phyloP scores from a whole-genome alignment of 352 stramenopile genomes.

The Vaucheria bursata region DNA sequence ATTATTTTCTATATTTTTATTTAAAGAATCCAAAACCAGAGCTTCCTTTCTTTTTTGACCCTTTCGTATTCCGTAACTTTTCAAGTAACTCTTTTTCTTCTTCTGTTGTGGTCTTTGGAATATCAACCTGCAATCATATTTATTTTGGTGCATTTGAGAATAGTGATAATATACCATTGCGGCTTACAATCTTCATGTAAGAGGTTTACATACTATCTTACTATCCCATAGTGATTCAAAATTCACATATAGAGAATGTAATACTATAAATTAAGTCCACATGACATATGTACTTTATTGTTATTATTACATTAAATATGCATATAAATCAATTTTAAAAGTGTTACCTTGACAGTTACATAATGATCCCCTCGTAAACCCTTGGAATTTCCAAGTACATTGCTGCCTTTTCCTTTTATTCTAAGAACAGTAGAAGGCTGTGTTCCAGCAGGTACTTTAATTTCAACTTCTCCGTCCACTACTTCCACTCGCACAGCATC shows the following conservation, averaged over 20 bases:
- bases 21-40: slow-evolving; percentile 9
- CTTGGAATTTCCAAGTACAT: slow-evolving; percentile 44
- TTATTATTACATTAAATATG: no score
- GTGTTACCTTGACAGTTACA: slow-evolving; percentile 43
- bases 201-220: not conserved
- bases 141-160: not conserved
- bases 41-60: not conserved
- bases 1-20: not conserved
- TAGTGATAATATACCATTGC: not conserved
- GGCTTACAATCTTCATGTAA: not conserved
- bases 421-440: slow-evolving; percentile 67
- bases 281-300: not conserved
- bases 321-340: not conserved
- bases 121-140: slow-evolving; percentile 1
- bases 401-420: slow-evolving; percentile 62
- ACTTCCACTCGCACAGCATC: slow-evolving; percentile 56
- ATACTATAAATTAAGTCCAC: not conserved
- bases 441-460: slow-evolving; percentile 66
- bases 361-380: slow-evolving; percentile 43
- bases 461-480: slow-evolving; percentile 62
- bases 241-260: not conserved
- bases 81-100: slow-evolving; percentile 4
- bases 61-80: not conserved
- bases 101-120: not conserved
- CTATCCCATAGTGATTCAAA: not conserved